Base-by-base conservation (phyloP, 805 yeast genomes). In the Candida orba region DNA sequence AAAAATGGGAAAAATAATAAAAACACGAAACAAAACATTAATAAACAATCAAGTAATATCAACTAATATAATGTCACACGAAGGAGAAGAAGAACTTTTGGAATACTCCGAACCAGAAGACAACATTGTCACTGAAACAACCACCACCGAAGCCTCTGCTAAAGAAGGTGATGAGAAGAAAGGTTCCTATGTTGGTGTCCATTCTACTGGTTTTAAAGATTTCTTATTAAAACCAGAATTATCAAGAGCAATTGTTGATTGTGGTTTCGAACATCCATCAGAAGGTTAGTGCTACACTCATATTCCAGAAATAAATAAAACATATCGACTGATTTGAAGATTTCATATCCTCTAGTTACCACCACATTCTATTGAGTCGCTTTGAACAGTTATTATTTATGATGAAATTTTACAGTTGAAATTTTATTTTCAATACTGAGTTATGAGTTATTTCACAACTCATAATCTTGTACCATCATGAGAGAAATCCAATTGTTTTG, bases 231-330 rank as follows among this genome's bases (percentile, higher is more conserved):
- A 93, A 73, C 97, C 98, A 29, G 99, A 93, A 72, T 77, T 91
- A 56, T 76, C 91, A 60, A 84, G 99, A 71, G 99, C 99, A 52
- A 91, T 91, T 64, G 95, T 90, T 55, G 99, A 91, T 71, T 89
- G 97, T 75, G 99, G 99, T 75, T 91, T 91, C 65, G 99, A 91
- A 75, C 99, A 91, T 73, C 99, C 99, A 53, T 88, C 96, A 53
- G 99, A 91, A 83, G 95, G 93, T 85, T 71, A 78, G 93, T 82
- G 33, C 29, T 13, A 30, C 9, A 6, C 20, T 3, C 12, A 4
- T 10, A 27, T 27, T 12, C 29, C 29, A 27, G 29, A 27, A 27
- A 27, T 27, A 27, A 10, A 27, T 27, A 27, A 27, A 10, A 10
- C 29, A 10, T 27, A 27, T 27, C 10, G 29, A 27, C 13, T 27